Base-by-base conservation (phyloP, 805 yeast genomes). In the Sugiyamaella americana region DNA sequence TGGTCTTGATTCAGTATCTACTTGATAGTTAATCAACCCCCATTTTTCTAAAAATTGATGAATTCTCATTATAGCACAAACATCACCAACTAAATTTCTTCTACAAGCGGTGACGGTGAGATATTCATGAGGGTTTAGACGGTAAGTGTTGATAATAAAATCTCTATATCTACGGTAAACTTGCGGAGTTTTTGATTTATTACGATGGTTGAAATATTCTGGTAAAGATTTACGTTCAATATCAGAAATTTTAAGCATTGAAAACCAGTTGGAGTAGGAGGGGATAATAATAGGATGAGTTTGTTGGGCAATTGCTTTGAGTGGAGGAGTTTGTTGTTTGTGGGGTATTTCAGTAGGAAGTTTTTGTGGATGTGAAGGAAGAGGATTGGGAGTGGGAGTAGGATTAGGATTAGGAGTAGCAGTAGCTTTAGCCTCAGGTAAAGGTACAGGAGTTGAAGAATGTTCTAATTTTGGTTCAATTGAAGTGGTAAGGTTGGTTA, bases 1-100 rank as follows among this genome's bases (percentile, higher is more conserved):
- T 4, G 94, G 93, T 52, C 81, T 76, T 45, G 80, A 71, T 52
- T 79, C 84, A 1, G 89, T 86, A 60, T 83, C 85, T 1, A 89
- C 94, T 64, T 89, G 97, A 63, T 89, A 89, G 65, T 89, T 89
- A 44, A 89, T 86, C 43, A 89, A 70, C 0, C 97, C 97, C 97
- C 97, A 89, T 62, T 84, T 84, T 56, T 80, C 86, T 48, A 89
- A 68, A 60, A 89, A 88, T 44, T 81, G 74, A 60, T 87, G 95
- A 5, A 89, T 79, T 52, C 96, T 78, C 73, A 88, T 76, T 50
- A 89, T 75, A 0, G 96, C 78, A 2, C 94, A 91, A 4, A 87
- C 95, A 68, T 89, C 97, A 47, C 96, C 95, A 11, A 87, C 88
- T 48, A 89, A 72, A 56, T 87, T 87, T 57, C 97, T 80, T 62